A percentile compares a stretch with the other conserved stretches of the same genome.
These are phyloP conservation scores for Globisporangium mamillatum DNA, from an alignment of 352 stramenopile species.

Conservation along the genomic window DNA sequence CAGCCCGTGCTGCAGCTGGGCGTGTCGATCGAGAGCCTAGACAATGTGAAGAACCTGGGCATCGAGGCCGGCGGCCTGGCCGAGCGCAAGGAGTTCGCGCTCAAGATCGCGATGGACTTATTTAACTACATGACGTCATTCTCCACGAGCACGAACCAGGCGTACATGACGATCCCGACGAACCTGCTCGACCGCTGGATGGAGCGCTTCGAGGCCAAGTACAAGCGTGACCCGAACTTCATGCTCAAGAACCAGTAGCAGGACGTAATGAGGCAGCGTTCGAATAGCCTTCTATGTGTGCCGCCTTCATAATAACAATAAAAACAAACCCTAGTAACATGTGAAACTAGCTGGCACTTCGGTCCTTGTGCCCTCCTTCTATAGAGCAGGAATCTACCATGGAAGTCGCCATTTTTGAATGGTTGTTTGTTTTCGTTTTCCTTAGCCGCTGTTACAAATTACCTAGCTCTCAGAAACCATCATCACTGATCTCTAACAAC, in stretches of 20 bases:
- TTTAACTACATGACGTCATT: conserved; percentile 93
- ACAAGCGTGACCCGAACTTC: conserved; percentile 88
- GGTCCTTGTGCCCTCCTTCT: too few species aligned
- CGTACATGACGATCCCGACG: conserved; percentile 86
- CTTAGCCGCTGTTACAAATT: not conserved
- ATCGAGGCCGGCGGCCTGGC: conserved; percentile 61
- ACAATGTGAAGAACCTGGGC: conserved; percentile 74
- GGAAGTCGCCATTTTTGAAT: not conserved
- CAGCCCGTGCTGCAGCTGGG: not conserved
- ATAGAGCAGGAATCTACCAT: not conserved
- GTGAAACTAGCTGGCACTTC: too few species aligned
- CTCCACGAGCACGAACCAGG: conserved; percentile 61
- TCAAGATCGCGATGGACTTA: conserved; percentile 91
- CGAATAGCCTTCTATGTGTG: conserved; percentile 1
- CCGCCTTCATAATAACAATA: not conserved
- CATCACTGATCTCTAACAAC: not conserved
- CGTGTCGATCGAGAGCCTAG: conserved; percentile 20
- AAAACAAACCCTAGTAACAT: not conserved
- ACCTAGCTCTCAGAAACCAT: not conserved
- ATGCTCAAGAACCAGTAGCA: conserved; percentile 76
- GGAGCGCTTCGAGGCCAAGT: conserved; percentile 88
- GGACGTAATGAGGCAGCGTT: not conserved
- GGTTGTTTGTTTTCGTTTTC: not conserved
- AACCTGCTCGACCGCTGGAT: conserved; percentile 93
- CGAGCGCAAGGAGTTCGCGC: conserved; percentile 79